Conservation (phyloP, 208 protist species). For the Leishmania martiniquensis region DNA sequence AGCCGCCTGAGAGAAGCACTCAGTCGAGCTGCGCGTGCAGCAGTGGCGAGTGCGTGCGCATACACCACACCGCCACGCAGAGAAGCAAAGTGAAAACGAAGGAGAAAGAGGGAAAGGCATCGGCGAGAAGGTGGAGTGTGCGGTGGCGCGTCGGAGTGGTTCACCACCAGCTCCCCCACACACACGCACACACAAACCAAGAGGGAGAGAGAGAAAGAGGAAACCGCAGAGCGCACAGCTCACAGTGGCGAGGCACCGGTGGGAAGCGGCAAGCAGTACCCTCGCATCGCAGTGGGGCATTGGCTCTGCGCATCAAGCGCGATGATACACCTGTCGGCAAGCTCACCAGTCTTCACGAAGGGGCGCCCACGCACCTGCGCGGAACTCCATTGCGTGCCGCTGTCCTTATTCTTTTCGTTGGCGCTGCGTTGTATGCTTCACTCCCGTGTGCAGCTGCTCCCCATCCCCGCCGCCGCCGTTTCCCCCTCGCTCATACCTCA, state of each 20-base stretch:
- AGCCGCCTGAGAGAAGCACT: background rate
- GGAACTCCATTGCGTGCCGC: background rate
- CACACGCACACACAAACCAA: no score
- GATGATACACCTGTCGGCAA: background rate
- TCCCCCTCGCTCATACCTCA: background rate
- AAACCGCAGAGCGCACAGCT: no score
- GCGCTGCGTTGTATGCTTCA: background rate
- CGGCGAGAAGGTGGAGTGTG: background rate
- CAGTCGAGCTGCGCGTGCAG: background rate
- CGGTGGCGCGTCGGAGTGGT: background rate
- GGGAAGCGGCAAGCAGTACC: no score
- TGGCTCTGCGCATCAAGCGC: background rate
- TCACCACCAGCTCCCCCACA: no score
- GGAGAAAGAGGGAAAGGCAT: background rate
- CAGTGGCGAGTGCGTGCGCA: no score
- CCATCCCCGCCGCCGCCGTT: background rate
- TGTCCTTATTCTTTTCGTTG: background rate
- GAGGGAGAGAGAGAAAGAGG: no score
- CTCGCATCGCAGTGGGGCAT: background rate
- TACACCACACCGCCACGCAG: background rate
- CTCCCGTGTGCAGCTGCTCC: background rate
- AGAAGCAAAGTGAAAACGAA: slow-evolving; percentile 2
- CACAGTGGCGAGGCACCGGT: background rate
- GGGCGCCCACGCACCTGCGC: background rate
- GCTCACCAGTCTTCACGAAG: background rate